Base-by-base conservation (phyloP, 169 alveolate species). In the Besnoitia besnoiti region DNA sequence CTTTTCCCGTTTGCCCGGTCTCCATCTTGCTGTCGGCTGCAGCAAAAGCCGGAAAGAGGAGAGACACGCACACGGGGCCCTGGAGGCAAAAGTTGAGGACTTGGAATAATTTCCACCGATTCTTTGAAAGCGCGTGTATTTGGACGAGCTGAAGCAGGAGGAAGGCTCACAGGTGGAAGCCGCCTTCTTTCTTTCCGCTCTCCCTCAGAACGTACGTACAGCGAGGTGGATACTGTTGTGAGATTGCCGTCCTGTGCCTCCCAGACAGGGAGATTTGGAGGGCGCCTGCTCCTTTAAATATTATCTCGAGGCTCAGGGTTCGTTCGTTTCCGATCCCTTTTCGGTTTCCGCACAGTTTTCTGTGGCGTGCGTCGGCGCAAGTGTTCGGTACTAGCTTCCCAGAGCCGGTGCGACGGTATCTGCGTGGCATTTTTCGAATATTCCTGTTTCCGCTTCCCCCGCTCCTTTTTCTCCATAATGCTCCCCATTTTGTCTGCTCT, bases 11-110 rank as follows among this genome's bases (percentile, higher is more conserved):
- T 55, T 55, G 33, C n/a, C 27, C 2, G 16, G 16, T 55, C 33
- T 55, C 73, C 35, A 33, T 33, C 73, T n/a, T n/a, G n/a, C n/a
- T n/a, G 73, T 55, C 73, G 73, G 73, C 73, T 55, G 73, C 73
- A 7, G 73, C 24, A 14, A 49, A 55, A 55, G 73, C 27, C 27
- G 35, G 14, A 5, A 49, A 14, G 14, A 8, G 73, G 73, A 55
- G 73, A 55, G 35, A 0, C 2, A 27, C 73, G 73, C 73, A 55
- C 73, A 55, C 73, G 27, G 73, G 27, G 0, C 21, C 27, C 33
- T 55, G 73, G 33, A 55, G 10, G 73, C 0, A 21, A 55, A 33
- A 55, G 0, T 16, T 16, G 16, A 33, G 16, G 16, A 21, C 73
- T 3, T 24, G 73, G 30, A 55, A 8, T 21, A 55, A 7, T 49